Base-by-base conservation (phyloP, 2,329 filamentous ascomycete genomes). In the Exophiala sp. region DNA sequence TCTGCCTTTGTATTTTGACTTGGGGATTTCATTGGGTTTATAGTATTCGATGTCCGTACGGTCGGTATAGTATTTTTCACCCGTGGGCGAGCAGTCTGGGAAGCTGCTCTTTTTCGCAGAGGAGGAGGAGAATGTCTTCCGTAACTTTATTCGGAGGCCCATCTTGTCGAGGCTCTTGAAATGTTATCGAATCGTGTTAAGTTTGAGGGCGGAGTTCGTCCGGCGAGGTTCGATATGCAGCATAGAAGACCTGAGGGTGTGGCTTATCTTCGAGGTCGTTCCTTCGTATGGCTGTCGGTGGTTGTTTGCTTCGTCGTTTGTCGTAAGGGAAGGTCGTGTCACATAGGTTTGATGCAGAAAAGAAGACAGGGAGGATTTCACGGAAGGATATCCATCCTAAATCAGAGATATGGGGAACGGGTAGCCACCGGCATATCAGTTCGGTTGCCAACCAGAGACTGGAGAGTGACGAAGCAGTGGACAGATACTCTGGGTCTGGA, bases 1-100 rank as follows among this genome's bases (percentile, higher is more conserved):
- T 0, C 74, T 75, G 8, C 75, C 75, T 11, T 68, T 69, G 58
- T 78, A 78, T 53, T 78, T 78, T 32, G 75, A 76, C 12, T 67
- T 70, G 1, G 75, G 75, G 14, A 76, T 68, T 61, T 78, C 75
- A 61, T 71, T 63, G 16, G 73, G 72, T 52, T 72, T 72, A 64
- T 77, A 78, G 59, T 78, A 73, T 67, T 76, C 70, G 54, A 77
- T 68, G 55, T 75, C 73, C 42, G 72, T 64, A 11, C 63, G 65
- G 42, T 39, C 42, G 39, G 59, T 63, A 39, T 63, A 63, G 39
- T 54, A 45, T 46, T 16, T 21, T 46, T 63, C 56, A 29, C 43
- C 51, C 20, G 60, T 56, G 4, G 49, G 36, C 4, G 49, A 40
- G 3, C 44, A 47, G 24, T 48, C 41, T 20, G 32, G 41, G 44